Percentiles rank a stretch among this genome's conserved stretches.
These are phyloP conservation scores for Hirsutella minnesotensis DNA, from an alignment of 2,329 filamentous ascomycete genomes.

Conservation along the genomic window DNA sequence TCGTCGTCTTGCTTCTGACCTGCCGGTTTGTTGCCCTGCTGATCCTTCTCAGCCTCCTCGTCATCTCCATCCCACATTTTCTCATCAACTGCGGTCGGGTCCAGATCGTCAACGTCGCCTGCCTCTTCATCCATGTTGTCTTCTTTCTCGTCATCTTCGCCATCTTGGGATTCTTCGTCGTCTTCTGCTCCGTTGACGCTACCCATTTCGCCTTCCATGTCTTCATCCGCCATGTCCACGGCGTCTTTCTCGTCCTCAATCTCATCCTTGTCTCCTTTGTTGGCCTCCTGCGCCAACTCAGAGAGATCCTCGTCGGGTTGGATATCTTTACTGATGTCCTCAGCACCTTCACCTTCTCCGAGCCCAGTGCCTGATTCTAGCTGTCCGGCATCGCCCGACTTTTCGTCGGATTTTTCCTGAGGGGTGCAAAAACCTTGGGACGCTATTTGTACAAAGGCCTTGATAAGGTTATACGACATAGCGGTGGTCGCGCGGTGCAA, in stretches of 20 bases:
- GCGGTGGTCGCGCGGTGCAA: slow-evolving; percentile 63
- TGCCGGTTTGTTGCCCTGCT: slow-evolving; percentile 61
- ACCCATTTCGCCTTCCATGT: slow-evolving; percentile 76
- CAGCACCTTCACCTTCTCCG: slow-evolving; percentile 86
- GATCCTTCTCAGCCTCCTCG: slow-evolving; percentile 72
- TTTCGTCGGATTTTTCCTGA: slow-evolving; percentile 63
- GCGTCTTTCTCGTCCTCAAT: slow-evolving; percentile 75
- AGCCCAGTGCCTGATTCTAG: slow-evolving; percentile 86
- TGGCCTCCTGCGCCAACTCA: slow-evolving; percentile 78
- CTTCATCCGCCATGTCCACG: slow-evolving; percentile 85
- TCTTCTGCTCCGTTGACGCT: slow-evolving; percentile 51
- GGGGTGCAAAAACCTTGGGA: slow-evolving; percentile 87
- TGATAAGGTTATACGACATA: slow-evolving; percentile 63
- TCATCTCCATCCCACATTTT: slow-evolving; percentile 96
- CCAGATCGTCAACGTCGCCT: slow-evolving; percentile 82
- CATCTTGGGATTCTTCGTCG: slow-evolving; percentile 47
- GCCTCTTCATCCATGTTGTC: slow-evolving; percentile 82
- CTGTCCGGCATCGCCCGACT: slow-evolving; percentile 60
- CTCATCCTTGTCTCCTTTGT: slow-evolving; percentile 50
- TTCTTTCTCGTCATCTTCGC: slow-evolving; percentile 51
- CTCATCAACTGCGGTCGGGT: slow-evolving; percentile 84
- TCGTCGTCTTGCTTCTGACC: slow-evolving; percentile 56
- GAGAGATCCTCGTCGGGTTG: slow-evolving; percentile 85
- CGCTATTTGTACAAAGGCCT: slow-evolving; percentile 67
- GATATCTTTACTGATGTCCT: slow-evolving; percentile 97